Percentiles rank a stretch among this genome's conserved stretches.
Evolutionary conservation across 2,329 filamentous ascomycete genomes (phyloP).

Genomic region (Tolypocladium paradoxum): DNA sequence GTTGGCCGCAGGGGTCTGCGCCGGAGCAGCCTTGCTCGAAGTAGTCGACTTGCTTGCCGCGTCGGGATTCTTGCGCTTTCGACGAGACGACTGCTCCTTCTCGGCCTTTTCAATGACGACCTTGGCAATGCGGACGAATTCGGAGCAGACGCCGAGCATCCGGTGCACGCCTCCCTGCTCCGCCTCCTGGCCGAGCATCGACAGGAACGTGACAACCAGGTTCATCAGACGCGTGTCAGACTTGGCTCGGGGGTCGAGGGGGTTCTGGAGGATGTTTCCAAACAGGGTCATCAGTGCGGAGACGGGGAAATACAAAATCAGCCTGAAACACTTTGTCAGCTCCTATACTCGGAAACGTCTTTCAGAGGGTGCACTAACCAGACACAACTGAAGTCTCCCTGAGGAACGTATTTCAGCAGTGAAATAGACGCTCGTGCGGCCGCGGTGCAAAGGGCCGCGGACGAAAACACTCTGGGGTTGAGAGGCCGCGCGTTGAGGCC

Average conservation of each 20-base stretch:
- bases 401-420: constrained; percentile 88
- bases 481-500: constrained; percentile 82
- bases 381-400: constrained; percentile 88
- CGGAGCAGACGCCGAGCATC: constrained; percentile 89
- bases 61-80: constrained; percentile 73
- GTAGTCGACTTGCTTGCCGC: constrained; percentile 8
- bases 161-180: constrained; percentile 84
- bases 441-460: constrained; percentile 82
- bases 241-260: constrained; percentile 75
- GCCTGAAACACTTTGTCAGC: constrained; percentile 31
- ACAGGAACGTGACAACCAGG: constrained; percentile 83
- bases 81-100: constrained; percentile 65
- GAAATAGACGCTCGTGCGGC: constrained; percentile 89
- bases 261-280: constrained; percentile 92
- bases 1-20: neutral
- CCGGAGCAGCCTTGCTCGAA: neutral
- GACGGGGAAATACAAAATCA: constrained; percentile 93
- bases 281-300: constrained; percentile 91
- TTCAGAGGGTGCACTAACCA: constrained; percentile 52
- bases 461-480: constrained; percentile 90
- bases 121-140: constrained; percentile 90
- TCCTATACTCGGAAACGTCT: neutral
- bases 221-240: constrained; percentile 89
- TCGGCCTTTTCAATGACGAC: constrained; percentile 87
- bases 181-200: constrained; percentile 78